phyloP scores from a whole-genome alignment of 2,329 filamentous ascomycete species.

The Akanthomyces lecanii region DNA sequence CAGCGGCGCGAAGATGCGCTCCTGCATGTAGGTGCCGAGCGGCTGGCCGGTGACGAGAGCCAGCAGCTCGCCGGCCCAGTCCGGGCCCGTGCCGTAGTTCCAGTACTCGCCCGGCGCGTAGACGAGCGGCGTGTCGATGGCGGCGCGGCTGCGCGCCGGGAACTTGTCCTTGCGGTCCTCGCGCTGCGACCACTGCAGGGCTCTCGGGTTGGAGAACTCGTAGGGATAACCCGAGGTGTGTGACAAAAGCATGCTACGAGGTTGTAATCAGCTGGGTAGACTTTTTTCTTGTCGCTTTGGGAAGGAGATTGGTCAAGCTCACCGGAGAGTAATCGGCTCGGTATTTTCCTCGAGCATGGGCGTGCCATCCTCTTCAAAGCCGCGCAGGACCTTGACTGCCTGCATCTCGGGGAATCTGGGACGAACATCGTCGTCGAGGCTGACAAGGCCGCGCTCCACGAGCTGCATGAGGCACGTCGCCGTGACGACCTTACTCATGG shows the following conservation, averaged over 20 bases:
- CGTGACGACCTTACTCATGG: slow-evolving; percentile 42
- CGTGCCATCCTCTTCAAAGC: slow-evolving; percentile 32
- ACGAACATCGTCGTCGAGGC: slow-evolving; percentile 36
- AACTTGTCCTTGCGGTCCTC: slow-evolving; percentile 31
- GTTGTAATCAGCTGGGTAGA: neutral
- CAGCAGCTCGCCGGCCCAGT: slow-evolving; percentile 45
- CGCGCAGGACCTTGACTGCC: slow-evolving; percentile 33
- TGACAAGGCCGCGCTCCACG: slow-evolving; percentile 32
- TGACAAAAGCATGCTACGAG: slow-evolving; percentile 38
- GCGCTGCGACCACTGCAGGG: slow-evolving; percentile 37
- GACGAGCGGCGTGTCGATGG: slow-evolving; percentile 39
- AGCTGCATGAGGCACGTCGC: slow-evolving; percentile 36
- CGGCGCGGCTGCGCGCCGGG: slow-evolving; percentile 31
- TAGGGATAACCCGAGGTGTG: slow-evolving; percentile 47
- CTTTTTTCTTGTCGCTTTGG: neutral
- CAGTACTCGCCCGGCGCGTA: slow-evolving; percentile 45
- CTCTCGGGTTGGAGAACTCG: slow-evolving; percentile 36
- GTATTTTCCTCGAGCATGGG: slow-evolving; percentile 36
- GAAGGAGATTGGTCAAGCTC: neutral
- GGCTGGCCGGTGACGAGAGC: slow-evolving; percentile 35
- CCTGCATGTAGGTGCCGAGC: slow-evolving; percentile 36
- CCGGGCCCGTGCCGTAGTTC: slow-evolving; percentile 43
- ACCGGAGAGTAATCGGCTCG: slow-evolving; percentile 37
- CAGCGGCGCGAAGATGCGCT: slow-evolving; percentile 34
- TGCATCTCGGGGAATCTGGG: slow-evolving; percentile 32